Base-by-base conservation (phyloP, 2,329 filamentous ascomycete genomes). In the Aspergillus clavatus region DNA sequence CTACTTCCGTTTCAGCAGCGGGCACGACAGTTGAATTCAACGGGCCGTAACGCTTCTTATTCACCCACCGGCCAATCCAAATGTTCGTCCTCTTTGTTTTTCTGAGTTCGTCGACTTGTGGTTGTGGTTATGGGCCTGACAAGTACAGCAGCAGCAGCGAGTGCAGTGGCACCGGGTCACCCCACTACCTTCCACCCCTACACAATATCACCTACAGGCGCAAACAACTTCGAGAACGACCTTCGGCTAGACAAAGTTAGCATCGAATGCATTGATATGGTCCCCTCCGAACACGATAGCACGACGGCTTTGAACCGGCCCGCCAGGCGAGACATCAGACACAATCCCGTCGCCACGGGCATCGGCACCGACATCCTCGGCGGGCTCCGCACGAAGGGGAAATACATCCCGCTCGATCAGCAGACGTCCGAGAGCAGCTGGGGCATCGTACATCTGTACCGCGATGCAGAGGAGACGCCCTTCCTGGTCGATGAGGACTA, bases 401-500 rank as follows among this genome's bases (percentile, higher is more conserved):
- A 80, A 51, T 95, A 85, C 61, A 72, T 87, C 16, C 83, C 86
- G 0, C 75, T 91, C 1, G 79, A 84, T 45, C 79, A 82, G 12
- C 76, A 78, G 48, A 81, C 85, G 43, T 89, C 88, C 1, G 86
- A 95, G 48, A 76, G 89, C 1, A 87, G 89, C 33, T 96, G 89
- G 85, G 93, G 93, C 1, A 82, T 97, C 11, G 89, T 98, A 2
- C 93, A 96, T 65, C 78, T 98, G 22, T 98, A 96, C 65, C 81
- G 90, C 7, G 91, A 97, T 66, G 80, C 80, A 2, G 81, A 89
- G 47, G 87, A 94, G 65, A 84, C 83, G 1, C 74, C 80, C 1
- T 78, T 74, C 10, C 70, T 89, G 10, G 57, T 55, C 8, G 57
- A 62, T 19, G 66, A 80, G 45, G 72, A 77, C 36, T 72, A 78